A percentile compares a stretch with the other conserved stretches of the same genome.
phyloP scores from a whole-genome alignment of 441 rosid genomes.

The Gossypium trilobum region DNA sequence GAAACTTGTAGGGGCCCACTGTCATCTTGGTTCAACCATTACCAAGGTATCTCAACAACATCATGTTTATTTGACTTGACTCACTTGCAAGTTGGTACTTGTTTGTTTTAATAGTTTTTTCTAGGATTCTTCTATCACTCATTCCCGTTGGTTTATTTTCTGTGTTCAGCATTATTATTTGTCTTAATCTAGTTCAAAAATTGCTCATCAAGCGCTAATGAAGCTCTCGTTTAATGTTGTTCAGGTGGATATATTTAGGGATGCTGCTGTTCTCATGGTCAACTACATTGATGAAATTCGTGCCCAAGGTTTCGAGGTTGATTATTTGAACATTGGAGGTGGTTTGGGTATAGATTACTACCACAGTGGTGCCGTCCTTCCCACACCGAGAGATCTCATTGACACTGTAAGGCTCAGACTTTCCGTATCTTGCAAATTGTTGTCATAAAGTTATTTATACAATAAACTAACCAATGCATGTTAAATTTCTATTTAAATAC shows the following conservation, averaged over 20 bases:
- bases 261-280: conserved; percentile 89
- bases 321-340: conserved; percentile 90
- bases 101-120: not conserved
- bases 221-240: conserved; percentile 14
- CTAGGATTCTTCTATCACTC: not conserved
- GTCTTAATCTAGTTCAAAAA: not conserved
- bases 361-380: conserved; percentile 78
- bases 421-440: not conserved
- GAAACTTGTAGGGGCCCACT: conserved; percentile 91
- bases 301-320: conserved; percentile 78
- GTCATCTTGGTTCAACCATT: conserved; percentile 97
- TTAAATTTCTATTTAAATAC: not conserved
- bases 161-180: not conserved
- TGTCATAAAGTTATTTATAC: not conserved
- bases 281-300: conserved; percentile 80
- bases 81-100: not conserved
- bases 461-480: not conserved
- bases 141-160: not conserved
- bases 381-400: conserved; percentile 88
- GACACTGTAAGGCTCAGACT: conserved; percentile 52
- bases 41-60: conserved; percentile 52
- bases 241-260: conserved; percentile 94
- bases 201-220: not conserved
- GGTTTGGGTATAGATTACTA: conserved; percentile 95
- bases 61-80: not conserved